Base-by-base conservation (phyloP, 2,329 filamentous ascomycete genomes). In the Dactylellina drechsleri region DNA sequence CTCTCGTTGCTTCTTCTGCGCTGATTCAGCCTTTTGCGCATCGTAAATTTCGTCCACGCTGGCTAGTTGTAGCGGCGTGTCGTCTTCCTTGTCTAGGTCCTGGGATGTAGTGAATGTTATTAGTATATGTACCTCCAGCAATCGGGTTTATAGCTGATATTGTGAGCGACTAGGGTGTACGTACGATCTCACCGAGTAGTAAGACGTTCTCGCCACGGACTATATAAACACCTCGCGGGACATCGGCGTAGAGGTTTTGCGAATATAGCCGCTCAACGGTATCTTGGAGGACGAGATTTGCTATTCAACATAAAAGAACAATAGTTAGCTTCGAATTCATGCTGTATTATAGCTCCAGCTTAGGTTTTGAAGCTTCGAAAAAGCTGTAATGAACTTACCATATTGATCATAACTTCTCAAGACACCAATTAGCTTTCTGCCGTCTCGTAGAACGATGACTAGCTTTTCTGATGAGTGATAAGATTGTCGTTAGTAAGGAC, bases 401-500 rank as follows among this genome's bases (percentile, higher is more conserved):
- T 97, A 98, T 83, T 99, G 95, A 83, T 99, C 95, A 92, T 95
- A 99, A 79, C 92, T 96, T 80, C 95, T 87, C 78, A 99, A 84
- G 54, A 98, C 92, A 31, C 95, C 95, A 78, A 96, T 91, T 78
- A 98, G 85, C 84, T 98, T 98, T 79, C 94, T 89, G 76, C 96
- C 95, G 81, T 99, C 95, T 79, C 95, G 91, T 66, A 99, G 87
- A 54, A 93, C 89, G 67, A 98, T 87, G 83, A 97, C 89, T 73
- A 99, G 89, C 84, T 99, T 99, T 85, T 99, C 95, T 98, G 53
- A 8, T 18, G 28, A 56, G 36, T 49, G 65, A 65, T 77, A 60
- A 53, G 45, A 40, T 26, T 45, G 66, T 36, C 31, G 53, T 72
- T 73, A 62, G 57, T 66, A 65, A 31, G 40, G n/a, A 65, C 45